These are phyloP conservation scores for Astrothelium macrocarpum DNA, from an alignment of 495 filamentous ascomycete species.

Conservation along the genomic window DNA sequence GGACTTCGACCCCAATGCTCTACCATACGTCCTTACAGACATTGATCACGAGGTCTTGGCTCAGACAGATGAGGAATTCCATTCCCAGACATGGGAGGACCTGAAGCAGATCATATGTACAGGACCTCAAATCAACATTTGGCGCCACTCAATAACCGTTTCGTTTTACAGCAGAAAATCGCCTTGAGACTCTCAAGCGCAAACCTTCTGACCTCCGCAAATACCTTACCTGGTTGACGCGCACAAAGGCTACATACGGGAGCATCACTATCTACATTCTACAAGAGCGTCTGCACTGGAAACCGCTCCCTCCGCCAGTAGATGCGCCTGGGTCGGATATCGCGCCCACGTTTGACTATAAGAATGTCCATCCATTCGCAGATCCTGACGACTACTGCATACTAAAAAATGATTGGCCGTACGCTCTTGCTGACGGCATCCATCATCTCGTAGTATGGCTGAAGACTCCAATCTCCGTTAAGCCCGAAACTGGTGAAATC, in stretches of 20 bases:
- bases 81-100: conserved; percentile 28
- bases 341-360: conserved; percentile 40
- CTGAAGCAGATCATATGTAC: conserved; percentile 39
- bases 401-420: conserved; percentile 86
- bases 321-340: neutral
- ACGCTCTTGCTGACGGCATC: conserved; percentile 63
- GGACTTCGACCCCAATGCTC: conserved; percentile 44
- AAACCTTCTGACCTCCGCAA: conserved; percentile 73
- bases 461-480: conserved; percentile 47
- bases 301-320: conserved; percentile 24
- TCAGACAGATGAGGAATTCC: conserved; percentile 28
- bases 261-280: conserved; percentile 68
- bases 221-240: conserved; percentile 69
- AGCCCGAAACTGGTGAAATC: conserved; percentile 53
- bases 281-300: conserved; percentile 64
- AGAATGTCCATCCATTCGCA: conserved; percentile 53
- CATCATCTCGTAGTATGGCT: conserved; percentile 63
- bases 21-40: conserved; percentile 29
- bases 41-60: conserved; percentile 27
- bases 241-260: conserved; percentile 63
- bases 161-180: conserved; percentile 47
- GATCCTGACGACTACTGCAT: conserved; percentile 64
- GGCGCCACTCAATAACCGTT: neutral
- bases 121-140: conserved; percentile 10
- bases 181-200: conserved; percentile 66